phyloP scores from a whole-genome alignment of 768 basidiomycete genomes.

The Guyanaporus albipodus region DNA sequence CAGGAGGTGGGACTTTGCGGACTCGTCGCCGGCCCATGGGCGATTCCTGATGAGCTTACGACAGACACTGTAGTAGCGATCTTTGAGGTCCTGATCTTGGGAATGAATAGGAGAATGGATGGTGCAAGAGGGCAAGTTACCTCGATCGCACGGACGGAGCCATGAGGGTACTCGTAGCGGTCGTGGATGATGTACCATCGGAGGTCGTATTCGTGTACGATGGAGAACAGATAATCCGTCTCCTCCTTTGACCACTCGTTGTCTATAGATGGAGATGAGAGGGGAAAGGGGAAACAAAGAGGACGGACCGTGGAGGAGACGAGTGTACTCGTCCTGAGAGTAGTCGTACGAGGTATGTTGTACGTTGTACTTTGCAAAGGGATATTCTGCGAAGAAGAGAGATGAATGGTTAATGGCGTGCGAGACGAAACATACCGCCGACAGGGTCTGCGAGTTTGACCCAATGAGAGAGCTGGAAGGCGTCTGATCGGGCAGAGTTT shows the following conservation, averaged over 20 bases:
- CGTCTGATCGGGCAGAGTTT: slow-evolving; percentile 66
- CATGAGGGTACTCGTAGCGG: slow-evolving; percentile 74
- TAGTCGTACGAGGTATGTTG: slow-evolving; percentile 64
- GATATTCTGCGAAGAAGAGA: slow-evolving; percentile 51
- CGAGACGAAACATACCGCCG: slow-evolving; percentile 43
- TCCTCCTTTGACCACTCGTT: slow-evolving; percentile 89
- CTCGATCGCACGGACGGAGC: slow-evolving; percentile 60
- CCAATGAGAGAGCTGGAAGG: slow-evolving; percentile 81
- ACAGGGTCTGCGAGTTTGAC: slow-evolving; percentile 57
- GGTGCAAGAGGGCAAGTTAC: slow-evolving; percentile 33
- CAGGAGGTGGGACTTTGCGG: slow-evolving; percentile 60
- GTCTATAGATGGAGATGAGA: slow-evolving; percentile 40
- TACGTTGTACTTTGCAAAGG: slow-evolving; percentile 81
- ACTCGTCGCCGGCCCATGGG: slow-evolving; percentile 82
- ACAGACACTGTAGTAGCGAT: slow-evolving; percentile 89
- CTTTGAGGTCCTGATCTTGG: slow-evolving; percentile 69
- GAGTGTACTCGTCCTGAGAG: slow-evolving; percentile 82
- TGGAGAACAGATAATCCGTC: slow-evolving; percentile 84
- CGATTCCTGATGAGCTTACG: slow-evolving; percentile 80
- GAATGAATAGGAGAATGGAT: neutral
- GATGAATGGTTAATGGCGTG: neutral
- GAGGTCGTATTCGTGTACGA: slow-evolving; percentile 78
- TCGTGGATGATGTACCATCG: slow-evolving; percentile 90
- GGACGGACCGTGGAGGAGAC: slow-evolving; percentile 64
- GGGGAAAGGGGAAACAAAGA: neutral